Evolutionary conservation across 768 basidiomycete species (phyloP), one percentile per base, ranked within the genome.

Genomic region (Trametes elegans): DNA sequence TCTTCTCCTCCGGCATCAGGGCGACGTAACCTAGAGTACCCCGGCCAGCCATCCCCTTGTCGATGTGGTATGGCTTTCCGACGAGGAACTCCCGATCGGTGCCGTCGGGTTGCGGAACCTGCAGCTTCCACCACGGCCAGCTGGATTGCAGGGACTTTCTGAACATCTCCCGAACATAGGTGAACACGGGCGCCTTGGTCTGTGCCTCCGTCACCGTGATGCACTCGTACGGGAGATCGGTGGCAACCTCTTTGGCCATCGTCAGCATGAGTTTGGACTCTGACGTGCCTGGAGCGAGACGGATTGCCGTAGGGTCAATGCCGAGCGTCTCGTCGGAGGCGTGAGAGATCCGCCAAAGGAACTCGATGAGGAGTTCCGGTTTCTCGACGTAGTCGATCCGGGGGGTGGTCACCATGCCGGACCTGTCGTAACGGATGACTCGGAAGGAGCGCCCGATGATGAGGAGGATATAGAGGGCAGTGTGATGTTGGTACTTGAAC

Each of bases 351-450:
- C 49, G 55, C 55, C 55, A 51, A 5, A 57, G 44, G 11, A 49
- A 4, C 7, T 58, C 52, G 43, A 32, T 44, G 4, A 58, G 40
- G 14, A 39, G 3, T 16, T 54, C 27, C 9, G 44, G 47, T 2
- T 53, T 3, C 14, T 42, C 26, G 23, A 43, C 38, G 51, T 58
- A 58, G 51, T 58, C 57, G 7, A 58, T 10, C 4, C 40, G 29
- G 2, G 21, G 23, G n/a, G 57, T 53, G 19, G 39, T 40, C 21
- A 58, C 21, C 14, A 47, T 28, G 9, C 57, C 52, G 14, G 57
- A 58, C 18, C 51, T 32, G 41, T 58, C 57, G 51, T 52, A 58
- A 41, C 52, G 52, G 0, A 52, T 9, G 36, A 53, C 31, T 0
- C 52, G 52, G 34, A 45, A 52, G 4, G 6, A 5, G 16, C 50